Conservation (phyloP, 805 yeast genomes). For the Starmera amethionina region DNA sequence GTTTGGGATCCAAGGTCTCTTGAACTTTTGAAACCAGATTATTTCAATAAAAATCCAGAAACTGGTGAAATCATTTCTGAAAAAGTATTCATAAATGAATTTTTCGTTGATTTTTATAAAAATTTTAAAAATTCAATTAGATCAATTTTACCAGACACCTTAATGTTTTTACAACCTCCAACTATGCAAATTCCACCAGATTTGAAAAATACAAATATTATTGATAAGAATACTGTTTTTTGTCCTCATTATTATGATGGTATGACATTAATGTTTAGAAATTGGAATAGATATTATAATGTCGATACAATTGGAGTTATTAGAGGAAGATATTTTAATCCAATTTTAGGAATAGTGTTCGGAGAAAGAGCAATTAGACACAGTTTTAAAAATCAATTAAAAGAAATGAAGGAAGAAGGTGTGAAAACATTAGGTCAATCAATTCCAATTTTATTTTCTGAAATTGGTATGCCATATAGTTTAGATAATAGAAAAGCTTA, state of each 20-base stretch:
- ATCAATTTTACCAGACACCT: constrained; percentile 31
- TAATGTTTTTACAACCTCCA: constrained; percentile 71
- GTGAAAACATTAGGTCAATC: constrained; percentile 44
- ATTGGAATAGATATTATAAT: constrained; percentile 76
- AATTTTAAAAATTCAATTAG: constrained; percentile 41
- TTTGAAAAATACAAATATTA: constrained; percentile 34
- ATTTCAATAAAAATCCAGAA: constrained; percentile 33
- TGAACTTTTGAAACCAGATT: constrained; percentile 35
- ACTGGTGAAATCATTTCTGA: constrained; percentile 34
- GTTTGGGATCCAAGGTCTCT: constrained; percentile 53
- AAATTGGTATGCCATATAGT: constrained; percentile 97
- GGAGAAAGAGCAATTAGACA: constrained; percentile 76
- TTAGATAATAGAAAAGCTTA: constrained; percentile 79
- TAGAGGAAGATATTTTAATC: constrained; percentile 66
- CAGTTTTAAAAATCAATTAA: constrained; percentile 58
- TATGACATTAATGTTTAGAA: constrained; percentile 81
- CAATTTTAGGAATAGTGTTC: constrained; percentile 63
- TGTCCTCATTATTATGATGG: constrained; percentile 96
- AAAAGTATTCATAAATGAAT: constrained; percentile 49
- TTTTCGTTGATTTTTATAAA: constrained; percentile 54
- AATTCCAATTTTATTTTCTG: constrained; percentile 76
- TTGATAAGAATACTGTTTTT: constrained; percentile 58
- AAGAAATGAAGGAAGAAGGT: constrained; percentile 59
- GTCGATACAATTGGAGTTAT: constrained; percentile 86
- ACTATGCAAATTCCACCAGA: constrained; percentile 71